Conservation (phyloP, 352 stramenopile species). For the Pythium dissotocum region DNA sequence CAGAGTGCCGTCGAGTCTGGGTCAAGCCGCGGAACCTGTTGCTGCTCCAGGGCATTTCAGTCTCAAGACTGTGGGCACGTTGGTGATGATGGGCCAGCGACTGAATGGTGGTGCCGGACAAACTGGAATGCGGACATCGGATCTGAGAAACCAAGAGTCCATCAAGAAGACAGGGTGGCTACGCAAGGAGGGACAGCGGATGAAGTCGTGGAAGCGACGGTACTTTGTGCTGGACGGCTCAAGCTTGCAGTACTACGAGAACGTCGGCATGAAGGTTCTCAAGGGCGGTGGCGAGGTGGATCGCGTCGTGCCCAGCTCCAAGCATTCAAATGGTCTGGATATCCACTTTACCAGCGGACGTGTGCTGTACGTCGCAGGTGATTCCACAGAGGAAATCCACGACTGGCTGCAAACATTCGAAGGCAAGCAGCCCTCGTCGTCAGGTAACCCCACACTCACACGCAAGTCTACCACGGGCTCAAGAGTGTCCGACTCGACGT, state of each 20-base stretch:
- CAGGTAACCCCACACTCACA: not conserved
- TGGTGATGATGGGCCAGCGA: conserved; percentile 7
- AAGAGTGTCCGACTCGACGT: conserved; percentile 11
- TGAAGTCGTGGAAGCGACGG: conserved; percentile 75
- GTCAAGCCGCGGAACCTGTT: conserved; percentile 16
- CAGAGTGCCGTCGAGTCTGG: conserved; percentile 30
- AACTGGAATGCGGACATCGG: conserved; percentile 2
- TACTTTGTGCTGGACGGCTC: conserved; percentile 61
- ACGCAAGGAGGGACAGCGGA: conserved; percentile 69
- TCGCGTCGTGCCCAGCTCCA: conserved; percentile 45
- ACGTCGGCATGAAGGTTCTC: conserved; percentile 29
- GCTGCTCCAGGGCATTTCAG: conserved; percentile 17
- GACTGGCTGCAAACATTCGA: conserved; percentile 60
- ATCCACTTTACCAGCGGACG: conserved; percentile 58
- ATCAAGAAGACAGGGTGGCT: conserved; percentile 71
- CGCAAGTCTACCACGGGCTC: conserved; percentile 15
- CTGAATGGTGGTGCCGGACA: not conserved
- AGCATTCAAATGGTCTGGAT: conserved; percentile 66
- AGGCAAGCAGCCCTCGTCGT: conserved; percentile 8
- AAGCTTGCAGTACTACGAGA: conserved; percentile 37
- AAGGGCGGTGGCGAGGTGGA: conserved; percentile 59
- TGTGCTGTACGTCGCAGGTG: conserved; percentile 61
- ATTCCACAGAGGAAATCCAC: conserved; percentile 62
- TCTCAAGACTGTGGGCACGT: not conserved
- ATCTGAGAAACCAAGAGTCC: not conserved